phyloP scores from a whole-genome alignment of 2,329 filamentous ascomycete genomes.

The Teratosphaeria destructans region DNA sequence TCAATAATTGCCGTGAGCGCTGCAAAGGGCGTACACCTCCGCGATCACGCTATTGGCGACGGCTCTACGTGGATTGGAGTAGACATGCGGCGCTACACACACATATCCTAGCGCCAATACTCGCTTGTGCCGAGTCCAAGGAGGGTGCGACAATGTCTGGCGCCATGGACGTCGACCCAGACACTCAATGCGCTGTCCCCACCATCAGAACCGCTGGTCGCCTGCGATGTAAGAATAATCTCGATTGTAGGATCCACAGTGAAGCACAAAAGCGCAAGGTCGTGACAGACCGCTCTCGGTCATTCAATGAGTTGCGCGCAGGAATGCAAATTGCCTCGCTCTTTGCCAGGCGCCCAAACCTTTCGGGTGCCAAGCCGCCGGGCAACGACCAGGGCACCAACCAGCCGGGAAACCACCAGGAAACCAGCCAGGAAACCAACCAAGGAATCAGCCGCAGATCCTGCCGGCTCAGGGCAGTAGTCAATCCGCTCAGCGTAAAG shows the following conservation, averaged over 20 bases:
- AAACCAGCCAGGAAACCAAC: not conserved
- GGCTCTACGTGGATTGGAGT: not conserved
- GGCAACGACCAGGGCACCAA: too few relatives aligned
- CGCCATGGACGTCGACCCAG: not conserved
- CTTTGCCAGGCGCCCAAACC: not conserved
- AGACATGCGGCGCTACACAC: not conserved
- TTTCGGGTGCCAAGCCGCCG: too few relatives aligned
- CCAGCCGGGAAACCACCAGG: not conserved
- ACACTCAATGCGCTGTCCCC: not conserved
- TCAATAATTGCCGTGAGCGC: too few relatives aligned
- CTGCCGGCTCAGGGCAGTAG: not conserved
- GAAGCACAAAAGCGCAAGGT: not conserved
- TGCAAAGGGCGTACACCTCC: not conserved
- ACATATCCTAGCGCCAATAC: not conserved
- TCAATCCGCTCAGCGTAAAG: not conserved
- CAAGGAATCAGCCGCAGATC: too few relatives aligned
- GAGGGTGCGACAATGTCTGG: not conserved
- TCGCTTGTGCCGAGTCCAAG: not conserved
- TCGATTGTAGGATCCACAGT: not conserved
- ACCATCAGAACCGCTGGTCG: not conserved
- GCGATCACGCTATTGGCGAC: not conserved
- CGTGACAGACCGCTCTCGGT: not conserved
- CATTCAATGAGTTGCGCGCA: not conserved
- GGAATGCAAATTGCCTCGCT: not conserved
- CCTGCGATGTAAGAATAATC: not conserved